Base-by-base conservation (phyloP, 2,329 filamentous ascomycete species). In the Mollisiaceae sp. region DNA sequence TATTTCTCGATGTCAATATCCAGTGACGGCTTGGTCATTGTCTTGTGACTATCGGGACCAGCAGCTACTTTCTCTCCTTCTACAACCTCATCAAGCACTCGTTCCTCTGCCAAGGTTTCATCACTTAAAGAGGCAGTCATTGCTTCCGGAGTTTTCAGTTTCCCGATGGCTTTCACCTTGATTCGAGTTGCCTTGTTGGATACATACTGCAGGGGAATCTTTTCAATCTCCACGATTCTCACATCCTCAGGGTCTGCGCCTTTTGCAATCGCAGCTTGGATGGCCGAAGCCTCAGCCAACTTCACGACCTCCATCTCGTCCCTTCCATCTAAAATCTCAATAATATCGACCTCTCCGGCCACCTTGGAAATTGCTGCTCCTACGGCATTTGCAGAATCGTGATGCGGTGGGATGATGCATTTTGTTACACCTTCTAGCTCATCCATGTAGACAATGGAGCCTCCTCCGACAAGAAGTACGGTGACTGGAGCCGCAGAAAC, bases 171-270 rank as follows among this genome's bases (percentile, higher is more conserved):
- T 36, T 68, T 71, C 50, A 72, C 62, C 4, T 67, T 62, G 4
- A 72, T 64, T 8, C 72, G 56, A n/a, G 68, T 69, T 8, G 69
- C 69, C 41, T 67, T 66, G 38, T 72, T 72, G 4, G 65, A 60
- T 11, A 69, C 63, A 59, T 74, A 74, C 50, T 70, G 68, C 11
- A 74, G 50, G 2, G 72, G 69, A 2, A 74, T 65, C 9, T 77
- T 81, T 66, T 83, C 82, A 20, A 84, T 72, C 66, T 82, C 81
- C 0, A 80, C 81, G 50, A 83, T 78, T 47, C 78, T 75, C 20
- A 83, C 78, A 22, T 77, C 78, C 4, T 74, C 71, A 9, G 43
- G 56, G 39, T 61, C 58, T 6, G 66, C 68, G n/a, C 78, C 78
- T 39, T 58, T 62, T 12, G 59, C 47, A 8, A 69, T 54, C 20